Evolutionary conservation across 805 yeast species (phyloP).

Genomic region (Kodamaea fukazawae): DNA sequence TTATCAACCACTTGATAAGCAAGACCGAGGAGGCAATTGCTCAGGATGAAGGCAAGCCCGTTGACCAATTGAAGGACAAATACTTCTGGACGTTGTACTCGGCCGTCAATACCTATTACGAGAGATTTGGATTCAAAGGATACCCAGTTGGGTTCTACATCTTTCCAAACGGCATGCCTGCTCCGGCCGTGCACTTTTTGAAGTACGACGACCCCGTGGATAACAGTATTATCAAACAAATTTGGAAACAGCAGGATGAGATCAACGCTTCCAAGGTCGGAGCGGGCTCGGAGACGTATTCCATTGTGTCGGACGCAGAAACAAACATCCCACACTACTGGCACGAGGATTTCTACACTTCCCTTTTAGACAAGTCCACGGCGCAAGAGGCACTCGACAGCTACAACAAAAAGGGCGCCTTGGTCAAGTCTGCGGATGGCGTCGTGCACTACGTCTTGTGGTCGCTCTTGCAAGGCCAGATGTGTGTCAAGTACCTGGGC

Average conservation of each 20-base stretch:
- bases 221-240: too few relatives aligned
- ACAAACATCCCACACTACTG: too few relatives aligned
- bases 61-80: conserved; percentile 23
- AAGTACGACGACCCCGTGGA: too few relatives aligned
- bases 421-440: conserved; percentile 1
- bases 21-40: conserved; percentile 31
- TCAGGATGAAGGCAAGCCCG: conserved; percentile 18
- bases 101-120: conserved; percentile 68
- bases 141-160: conserved; percentile 35
- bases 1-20: conserved; percentile 28
- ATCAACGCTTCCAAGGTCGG: too few relatives aligned
- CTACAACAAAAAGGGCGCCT: conserved; percentile 2
- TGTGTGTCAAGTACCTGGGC: conserved; percentile 3
- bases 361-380: too few relatives aligned
- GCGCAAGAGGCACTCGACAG: too few relatives aligned
- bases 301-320: too few relatives aligned
- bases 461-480: conserved; percentile 1
- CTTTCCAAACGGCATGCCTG: conserved; percentile 20
- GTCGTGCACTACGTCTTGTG: conserved; percentile 1
- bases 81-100: conserved; percentile 58
- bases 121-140: conserved; percentile 54
- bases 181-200: too few relatives aligned
- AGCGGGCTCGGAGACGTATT: too few relatives aligned
- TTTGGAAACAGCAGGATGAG: too few relatives aligned
- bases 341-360: too few relatives aligned